A percentile compares a stretch with the other conserved stretches of the same genome.
Conservation (phyloP, 768 basidiomycete genomes). For the Rhodotorula kratochvilovae region DNA sequence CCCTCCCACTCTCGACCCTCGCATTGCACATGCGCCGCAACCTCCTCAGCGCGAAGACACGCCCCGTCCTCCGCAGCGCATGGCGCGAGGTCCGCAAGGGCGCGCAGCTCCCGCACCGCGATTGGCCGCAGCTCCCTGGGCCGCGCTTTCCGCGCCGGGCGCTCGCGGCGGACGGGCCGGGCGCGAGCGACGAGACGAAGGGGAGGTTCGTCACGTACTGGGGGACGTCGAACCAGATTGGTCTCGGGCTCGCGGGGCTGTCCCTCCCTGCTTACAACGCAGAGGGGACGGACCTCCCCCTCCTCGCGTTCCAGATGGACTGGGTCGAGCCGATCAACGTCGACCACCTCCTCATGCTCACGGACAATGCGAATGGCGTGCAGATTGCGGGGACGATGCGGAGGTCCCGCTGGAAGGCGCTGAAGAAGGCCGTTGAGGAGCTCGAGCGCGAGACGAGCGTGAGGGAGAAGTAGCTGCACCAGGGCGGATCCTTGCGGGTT, state of each 20-base stretch:
- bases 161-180: not conserved
- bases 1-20: not conserved
- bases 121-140: not conserved
- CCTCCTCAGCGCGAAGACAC: not conserved
- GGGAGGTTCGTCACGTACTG: not conserved
- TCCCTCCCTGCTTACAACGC: not conserved
- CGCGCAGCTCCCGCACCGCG: not conserved
- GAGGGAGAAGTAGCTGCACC: no score
- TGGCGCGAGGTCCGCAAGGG: not conserved
- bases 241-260: not conserved
- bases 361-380: not conserved
- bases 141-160: not conserved
- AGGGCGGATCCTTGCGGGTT: no score
- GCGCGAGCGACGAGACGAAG: not conserved
- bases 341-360: not conserved
- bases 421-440: not conserved
- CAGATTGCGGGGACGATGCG: not conserved
- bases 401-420: not conserved
- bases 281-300: not conserved
- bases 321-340: not conserved
- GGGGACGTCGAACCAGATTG: not conserved
- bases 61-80: not conserved
- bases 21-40: constrained; percentile 1
- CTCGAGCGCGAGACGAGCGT: not conserved
- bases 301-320: not conserved